Evolutionary conservation across 108 stramenopile species (phyloP).

Genomic region (Halocafeteria seosinensis): DNA sequence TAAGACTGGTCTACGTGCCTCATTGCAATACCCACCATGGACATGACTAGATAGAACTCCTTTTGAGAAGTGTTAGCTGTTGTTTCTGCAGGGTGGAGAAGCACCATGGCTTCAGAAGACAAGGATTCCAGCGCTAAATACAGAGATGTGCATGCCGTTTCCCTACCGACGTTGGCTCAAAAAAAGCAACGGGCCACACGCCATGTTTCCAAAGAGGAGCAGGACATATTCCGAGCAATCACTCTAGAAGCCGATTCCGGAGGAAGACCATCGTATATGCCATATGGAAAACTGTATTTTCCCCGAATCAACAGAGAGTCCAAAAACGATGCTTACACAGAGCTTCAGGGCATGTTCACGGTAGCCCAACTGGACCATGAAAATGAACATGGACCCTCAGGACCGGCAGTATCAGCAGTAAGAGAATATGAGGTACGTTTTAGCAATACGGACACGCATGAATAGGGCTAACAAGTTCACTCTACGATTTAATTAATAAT

Average conservation of each 20-base stretch:
- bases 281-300: conserved; percentile 26
- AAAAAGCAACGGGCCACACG: no score
- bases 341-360: conserved; percentile 29
- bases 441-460: neutral
- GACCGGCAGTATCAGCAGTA: conserved; percentile 6
- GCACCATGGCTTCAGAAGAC: no score
- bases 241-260: neutral
- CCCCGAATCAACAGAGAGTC: conserved; percentile 14
- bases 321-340: neutral
- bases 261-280: conserved; percentile 24
- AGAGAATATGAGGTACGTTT: neutral
- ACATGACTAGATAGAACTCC: no score
- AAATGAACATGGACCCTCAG: neutral
- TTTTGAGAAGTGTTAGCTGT: no score
- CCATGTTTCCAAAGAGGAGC: no score
- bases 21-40: no score
- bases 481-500: no score
- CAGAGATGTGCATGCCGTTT: no score
- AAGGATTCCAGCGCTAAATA: no score
- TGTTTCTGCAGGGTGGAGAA: no score
- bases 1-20: no score
- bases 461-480: neutral
- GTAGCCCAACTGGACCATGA: conserved; percentile 27
- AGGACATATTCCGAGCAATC: neutral
- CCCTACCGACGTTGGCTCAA: no score